These are phyloP conservation scores for Epichloe hybrida DNA, from an alignment of 2,329 filamentous ascomycete genomes.

Conservation along the genomic window DNA sequence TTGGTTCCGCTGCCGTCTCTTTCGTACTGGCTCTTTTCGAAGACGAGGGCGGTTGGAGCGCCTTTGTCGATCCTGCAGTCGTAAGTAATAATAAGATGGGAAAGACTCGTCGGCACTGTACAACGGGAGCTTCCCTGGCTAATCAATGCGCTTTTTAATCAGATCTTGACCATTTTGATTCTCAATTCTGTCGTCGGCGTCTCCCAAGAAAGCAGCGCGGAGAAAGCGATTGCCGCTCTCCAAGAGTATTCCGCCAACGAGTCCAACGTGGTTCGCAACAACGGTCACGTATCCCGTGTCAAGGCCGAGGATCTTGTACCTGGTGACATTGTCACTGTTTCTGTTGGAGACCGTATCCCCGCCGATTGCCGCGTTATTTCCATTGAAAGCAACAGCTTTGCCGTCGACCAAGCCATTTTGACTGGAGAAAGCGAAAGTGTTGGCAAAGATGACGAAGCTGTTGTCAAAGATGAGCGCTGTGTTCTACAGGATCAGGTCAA, in stretches of 20 bases:
- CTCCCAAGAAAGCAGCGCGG: constrained; percentile 94
- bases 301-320: constrained; percentile 97
- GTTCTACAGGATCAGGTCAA: constrained; percentile 97
- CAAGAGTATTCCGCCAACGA: constrained; percentile 99
- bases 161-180: constrained; percentile 94
- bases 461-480: constrained; percentile 64
- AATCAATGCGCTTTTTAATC: not conserved
- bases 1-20: constrained; percentile 84
- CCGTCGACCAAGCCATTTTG: constrained; percentile 90
- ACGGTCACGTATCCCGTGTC: constrained; percentile 62
- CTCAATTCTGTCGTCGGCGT: constrained; percentile 96
- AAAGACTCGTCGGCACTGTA: not conserved
- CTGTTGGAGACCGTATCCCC: constrained; percentile 85
- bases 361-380: constrained; percentile 84
- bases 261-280: constrained; percentile 78
- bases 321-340: constrained; percentile 77
- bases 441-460: constrained; percentile 57
- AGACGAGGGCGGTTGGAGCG: constrained; percentile 85
- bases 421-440: constrained; percentile 98
- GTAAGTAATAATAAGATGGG: constrained; percentile 39
- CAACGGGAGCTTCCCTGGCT: not conserved
- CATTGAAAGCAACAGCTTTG: constrained; percentile 95
- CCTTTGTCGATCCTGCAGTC: constrained; percentile 91
- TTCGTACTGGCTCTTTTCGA: constrained; percentile 90
- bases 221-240: constrained; percentile 93